Evolutionary conservation across 352 stramenopile genomes (phyloP).

Genomic region (Blastocystis sp.): DNA sequence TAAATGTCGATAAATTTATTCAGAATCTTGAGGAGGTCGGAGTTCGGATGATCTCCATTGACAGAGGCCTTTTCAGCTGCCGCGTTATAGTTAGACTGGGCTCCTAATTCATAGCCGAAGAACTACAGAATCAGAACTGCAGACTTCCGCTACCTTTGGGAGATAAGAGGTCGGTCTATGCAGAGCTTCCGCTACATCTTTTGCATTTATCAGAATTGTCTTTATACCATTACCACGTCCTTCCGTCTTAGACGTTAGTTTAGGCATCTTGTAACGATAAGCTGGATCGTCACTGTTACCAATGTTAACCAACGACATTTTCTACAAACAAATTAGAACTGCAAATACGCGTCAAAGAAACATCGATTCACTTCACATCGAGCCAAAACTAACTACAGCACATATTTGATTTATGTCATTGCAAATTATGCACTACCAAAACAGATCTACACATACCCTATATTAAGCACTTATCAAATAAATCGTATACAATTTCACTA

Average conservation of each 20-base stretch:
- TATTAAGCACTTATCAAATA: not conserved
- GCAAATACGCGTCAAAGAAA: too few relatives aligned
- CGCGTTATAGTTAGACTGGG: constrained; percentile 91
- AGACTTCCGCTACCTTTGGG: not conserved
- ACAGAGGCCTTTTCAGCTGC: constrained; percentile 89
- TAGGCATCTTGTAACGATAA: constrained; percentile 99
- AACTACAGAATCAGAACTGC: constrained; percentile 71
- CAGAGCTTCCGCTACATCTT: constrained; percentile 82
- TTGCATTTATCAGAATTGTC: constrained; percentile 94
- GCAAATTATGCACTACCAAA: not conserved
- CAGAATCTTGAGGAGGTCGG: constrained; percentile 85
- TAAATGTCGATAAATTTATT: constrained; percentile 97
- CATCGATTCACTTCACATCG: too few relatives aligned
- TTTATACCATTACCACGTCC: constrained; percentile 98
- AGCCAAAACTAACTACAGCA: too few relatives aligned
- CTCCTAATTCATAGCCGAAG: constrained; percentile 93
- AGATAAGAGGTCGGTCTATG: constrained; percentile 72
- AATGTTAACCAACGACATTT: constrained; percentile 58
- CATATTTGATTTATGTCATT: not conserved
- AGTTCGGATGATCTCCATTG: constrained; percentile 84
- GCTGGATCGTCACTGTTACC: constrained; percentile 70
- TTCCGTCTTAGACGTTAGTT: constrained; percentile 90
- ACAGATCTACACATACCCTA: not conserved
- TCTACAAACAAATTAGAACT: not conserved
- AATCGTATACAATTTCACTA: not conserved